Conservation (phyloP, 2,329 filamentous ascomycete genomes). For the Fusarium nurragi region DNA sequence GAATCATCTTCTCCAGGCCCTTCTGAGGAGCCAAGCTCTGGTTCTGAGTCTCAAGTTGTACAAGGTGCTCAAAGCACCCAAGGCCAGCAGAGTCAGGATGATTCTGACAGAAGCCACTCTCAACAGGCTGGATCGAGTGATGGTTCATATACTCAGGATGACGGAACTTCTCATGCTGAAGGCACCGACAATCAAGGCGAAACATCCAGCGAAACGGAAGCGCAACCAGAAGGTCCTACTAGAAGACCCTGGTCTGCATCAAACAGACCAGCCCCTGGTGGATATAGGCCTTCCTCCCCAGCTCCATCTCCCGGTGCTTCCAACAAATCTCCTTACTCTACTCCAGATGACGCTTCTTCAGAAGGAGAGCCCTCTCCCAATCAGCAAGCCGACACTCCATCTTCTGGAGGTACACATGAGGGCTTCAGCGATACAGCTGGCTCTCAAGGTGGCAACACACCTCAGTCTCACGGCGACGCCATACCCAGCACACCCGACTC, state of each 20-base stretch:
- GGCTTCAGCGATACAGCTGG: not conserved
- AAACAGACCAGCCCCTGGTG: not conserved
- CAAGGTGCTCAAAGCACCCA: not conserved
- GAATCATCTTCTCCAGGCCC: not conserved
- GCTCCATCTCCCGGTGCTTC: no score
- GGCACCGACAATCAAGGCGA: not conserved
- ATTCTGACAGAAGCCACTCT: not conserved
- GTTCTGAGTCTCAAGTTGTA: not conserved
- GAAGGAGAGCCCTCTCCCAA: not conserved
- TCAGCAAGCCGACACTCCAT: not conserved
- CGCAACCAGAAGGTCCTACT: not conserved
- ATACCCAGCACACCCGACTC: not conserved
- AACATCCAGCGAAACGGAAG: not conserved
- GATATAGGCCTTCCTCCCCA: not conserved
- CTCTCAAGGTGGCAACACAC: not conserved
- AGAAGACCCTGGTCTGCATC: not conserved
- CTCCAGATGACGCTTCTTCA: not conserved
- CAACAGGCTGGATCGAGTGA: not conserved
- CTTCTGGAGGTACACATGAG: not conserved
- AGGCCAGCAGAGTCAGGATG: not conserved
- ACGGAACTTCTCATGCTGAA: not conserved
- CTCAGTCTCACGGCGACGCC: fast-evolving
- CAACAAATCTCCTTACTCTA: not conserved
- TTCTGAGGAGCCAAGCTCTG: not conserved
- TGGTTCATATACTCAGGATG: not conserved